Base-by-base conservation (phyloP, 2,329 filamentous ascomycete genomes). In the Aspergillus thermomutatus region DNA sequence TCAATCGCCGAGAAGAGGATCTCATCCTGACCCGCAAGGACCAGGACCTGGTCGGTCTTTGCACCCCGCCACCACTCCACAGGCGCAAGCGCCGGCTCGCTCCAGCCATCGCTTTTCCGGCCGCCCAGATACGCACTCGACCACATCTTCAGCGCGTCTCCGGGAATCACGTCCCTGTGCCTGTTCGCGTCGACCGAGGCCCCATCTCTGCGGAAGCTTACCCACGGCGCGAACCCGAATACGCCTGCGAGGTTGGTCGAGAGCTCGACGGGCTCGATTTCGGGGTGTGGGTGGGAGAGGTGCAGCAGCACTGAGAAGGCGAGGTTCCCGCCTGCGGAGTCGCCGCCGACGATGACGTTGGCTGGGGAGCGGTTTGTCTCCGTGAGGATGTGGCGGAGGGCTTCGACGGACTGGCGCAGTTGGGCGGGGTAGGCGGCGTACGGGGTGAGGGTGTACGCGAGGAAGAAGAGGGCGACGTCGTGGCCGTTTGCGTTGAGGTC, bases 201-300 rank as follows among this genome's bases (percentile, higher is more conserved):
- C 34, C 76, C 73, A 14, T 75, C 65, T 0, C 69, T 70, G 28
- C 68, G 67, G 65, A 85, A 83, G 17, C 75, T 77, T 4, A 78
- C 68, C 84, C 85, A 87, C 0, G 84, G 84, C 1, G 78, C 80
- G 40, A 85, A 78, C 0, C 83, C 73, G 26, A 86, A 66, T 0
- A 78, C 73, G 1, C 76, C 82, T 2, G 67, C 68, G 34, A 74
- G 50, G 69, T 75, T 53, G 80, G 67, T 43, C 67, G 77, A 37
- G 62, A 72, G 1, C 60, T 60, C 6, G 79, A 74, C 0, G 55
- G 63, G 51, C 78, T 68, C 7, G 65, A 84, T 75, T 0, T 79
- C 75, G 0, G 81, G 76, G 57, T 86, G 83, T 0, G 84, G 83
- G 60, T 87, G 84, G 0, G 69, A 63, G 1, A 76, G 54, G 43